A percentile compares a stretch with the other conserved stretches of the same genome.
phyloP scores from a whole-genome alignment of 2,329 filamentous ascomycete genomes.

The Dactylellina sp. region DNA sequence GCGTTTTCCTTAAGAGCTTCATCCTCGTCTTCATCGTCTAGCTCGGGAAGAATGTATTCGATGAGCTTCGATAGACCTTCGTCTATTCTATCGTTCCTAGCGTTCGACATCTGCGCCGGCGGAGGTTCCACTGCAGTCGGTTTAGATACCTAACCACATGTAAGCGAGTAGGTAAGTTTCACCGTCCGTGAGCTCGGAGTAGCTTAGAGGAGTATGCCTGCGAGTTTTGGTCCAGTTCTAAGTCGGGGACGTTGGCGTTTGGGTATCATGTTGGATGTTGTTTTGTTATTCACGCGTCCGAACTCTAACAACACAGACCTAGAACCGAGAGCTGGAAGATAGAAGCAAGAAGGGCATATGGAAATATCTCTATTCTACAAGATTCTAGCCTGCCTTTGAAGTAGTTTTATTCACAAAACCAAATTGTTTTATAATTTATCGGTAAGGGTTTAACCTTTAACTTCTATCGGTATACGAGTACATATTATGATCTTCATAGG shows the following conservation, averaged over 20 bases:
- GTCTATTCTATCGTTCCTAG: slow-evolving; percentile 54
- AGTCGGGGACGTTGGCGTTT: slow-evolving; percentile 18
- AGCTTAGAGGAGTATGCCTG: slow-evolving; percentile 5
- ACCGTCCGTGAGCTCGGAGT: not conserved
- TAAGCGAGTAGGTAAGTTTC: not conserved
- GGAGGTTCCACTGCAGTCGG: not conserved
- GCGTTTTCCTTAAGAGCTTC: slow-evolving; percentile 52
- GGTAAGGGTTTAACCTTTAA: too few species aligned
- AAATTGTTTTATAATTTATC: too few species aligned
- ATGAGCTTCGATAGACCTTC: slow-evolving; percentile 57
- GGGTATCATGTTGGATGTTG: slow-evolving; percentile 50
- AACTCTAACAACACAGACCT: slow-evolving; percentile 37
- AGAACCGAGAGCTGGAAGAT: not conserved
- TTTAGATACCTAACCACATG: slow-evolving; percentile 9
- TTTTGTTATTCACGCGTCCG: slow-evolving; percentile 50
- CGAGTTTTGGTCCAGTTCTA: slow-evolving; percentile 14
- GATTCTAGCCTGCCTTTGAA: too few species aligned
- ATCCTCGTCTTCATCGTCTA: slow-evolving; percentile 56
- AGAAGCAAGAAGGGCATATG: too few species aligned
- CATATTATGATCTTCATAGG: too few species aligned
- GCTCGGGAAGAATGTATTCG: slow-evolving; percentile 54
- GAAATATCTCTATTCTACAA: too few species aligned
- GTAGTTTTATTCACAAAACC: too few species aligned
- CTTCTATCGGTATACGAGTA: too few species aligned
- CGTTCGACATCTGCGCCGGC: slow-evolving; percentile 32